phyloP scores from a whole-genome alignment of 305 asterid genomes.

The Fraxinus angustifolia region DNA sequence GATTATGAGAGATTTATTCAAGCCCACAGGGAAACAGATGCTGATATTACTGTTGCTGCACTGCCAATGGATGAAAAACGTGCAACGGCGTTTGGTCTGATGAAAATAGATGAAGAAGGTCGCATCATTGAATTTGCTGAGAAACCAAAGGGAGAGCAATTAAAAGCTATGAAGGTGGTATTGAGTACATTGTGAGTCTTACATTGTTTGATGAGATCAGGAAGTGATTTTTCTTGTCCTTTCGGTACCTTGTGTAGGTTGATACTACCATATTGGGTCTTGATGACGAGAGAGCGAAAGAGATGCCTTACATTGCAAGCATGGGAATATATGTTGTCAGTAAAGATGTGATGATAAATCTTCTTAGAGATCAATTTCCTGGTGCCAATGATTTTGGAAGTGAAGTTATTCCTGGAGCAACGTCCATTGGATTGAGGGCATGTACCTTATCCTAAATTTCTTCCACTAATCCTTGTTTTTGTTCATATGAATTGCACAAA shows the following conservation, averaged over 20 bases:
- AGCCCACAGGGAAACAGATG: conserved; percentile 92
- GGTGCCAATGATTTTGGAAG: conserved; percentile 96
- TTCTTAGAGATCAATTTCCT: conserved; percentile 70
- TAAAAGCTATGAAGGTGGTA: conserved; percentile 74
- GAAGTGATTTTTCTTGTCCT: conserved; percentile 17
- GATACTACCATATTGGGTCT: conserved; percentile 92
- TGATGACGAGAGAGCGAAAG: conserved; percentile 81
- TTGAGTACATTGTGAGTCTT: neutral
- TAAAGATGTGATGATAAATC: conserved; percentile 74
- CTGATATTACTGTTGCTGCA: conserved; percentile 94
- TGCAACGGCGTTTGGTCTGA: conserved; percentile 86
- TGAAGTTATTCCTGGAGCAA: conserved; percentile 94
- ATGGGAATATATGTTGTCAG: conserved; percentile 96
- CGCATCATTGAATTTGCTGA: conserved; percentile 86
- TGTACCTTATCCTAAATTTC: conserved; percentile 21
- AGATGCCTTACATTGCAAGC: conserved; percentile 91
- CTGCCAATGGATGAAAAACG: conserved; percentile 87
- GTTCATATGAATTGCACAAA: neutral
- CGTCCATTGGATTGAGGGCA: conserved; percentile 73
- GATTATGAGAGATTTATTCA: conserved; percentile 90
- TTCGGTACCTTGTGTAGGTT: conserved; percentile 41
- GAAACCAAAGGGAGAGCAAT: conserved; percentile 85
- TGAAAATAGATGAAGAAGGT: conserved; percentile 94
- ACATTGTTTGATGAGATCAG: neutral
- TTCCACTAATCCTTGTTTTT: neutral